Evolutionary conservation across 495 filamentous ascomycete genomes (phyloP).

Genomic region (Ascobolus immersus): DNA sequence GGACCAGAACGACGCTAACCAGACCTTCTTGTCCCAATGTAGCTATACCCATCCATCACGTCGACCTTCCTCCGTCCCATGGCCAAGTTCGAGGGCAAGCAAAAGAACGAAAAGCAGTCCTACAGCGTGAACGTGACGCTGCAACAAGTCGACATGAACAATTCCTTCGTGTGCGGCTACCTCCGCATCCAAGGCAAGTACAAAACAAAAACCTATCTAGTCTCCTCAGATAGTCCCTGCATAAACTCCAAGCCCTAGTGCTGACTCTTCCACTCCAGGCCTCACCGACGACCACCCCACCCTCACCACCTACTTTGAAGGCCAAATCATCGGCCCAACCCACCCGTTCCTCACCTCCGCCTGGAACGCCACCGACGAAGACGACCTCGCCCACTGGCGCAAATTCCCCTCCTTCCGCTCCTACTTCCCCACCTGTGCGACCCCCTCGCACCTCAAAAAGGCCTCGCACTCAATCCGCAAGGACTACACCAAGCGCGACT

Average conservation of each 20-base stretch:
- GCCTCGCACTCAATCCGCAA: slow-evolving; percentile 37
- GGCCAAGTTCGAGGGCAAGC: slow-evolving; percentile 69
- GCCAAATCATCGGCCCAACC: slow-evolving; percentile 89
- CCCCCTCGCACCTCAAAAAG: too few relatives aligned
- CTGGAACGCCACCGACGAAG: slow-evolving; percentile 83
- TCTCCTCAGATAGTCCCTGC: too few relatives aligned
- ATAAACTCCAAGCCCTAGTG: not conserved
- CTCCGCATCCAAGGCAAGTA: slow-evolving; percentile 73
- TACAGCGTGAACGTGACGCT: slow-evolving; percentile 95
- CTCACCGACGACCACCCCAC: slow-evolving; percentile 89
- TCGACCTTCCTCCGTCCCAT: slow-evolving; percentile 73
- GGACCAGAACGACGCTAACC: not conserved
- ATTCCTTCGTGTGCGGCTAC: slow-evolving; percentile 90
- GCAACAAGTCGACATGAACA: slow-evolving; percentile 81
- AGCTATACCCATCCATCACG: slow-evolving; percentile 36
- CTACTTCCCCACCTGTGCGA: slow-evolving; percentile 31
- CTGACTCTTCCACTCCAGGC: slow-evolving; percentile 25
- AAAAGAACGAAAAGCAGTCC: slow-evolving; percentile 67
- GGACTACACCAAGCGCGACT: slow-evolving; percentile 60
- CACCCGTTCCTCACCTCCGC: slow-evolving; percentile 74
- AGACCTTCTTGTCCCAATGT: not conserved
- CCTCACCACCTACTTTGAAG: slow-evolving; percentile 91
- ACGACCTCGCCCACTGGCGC: slow-evolving; percentile 80
- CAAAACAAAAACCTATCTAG: not conserved
- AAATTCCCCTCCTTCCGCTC: slow-evolving; percentile 72